These are phyloP conservation scores for Rhizopogon vesiculosus DNA, from an alignment of 768 basidiomycete genomes.

Conservation along the genomic window DNA sequence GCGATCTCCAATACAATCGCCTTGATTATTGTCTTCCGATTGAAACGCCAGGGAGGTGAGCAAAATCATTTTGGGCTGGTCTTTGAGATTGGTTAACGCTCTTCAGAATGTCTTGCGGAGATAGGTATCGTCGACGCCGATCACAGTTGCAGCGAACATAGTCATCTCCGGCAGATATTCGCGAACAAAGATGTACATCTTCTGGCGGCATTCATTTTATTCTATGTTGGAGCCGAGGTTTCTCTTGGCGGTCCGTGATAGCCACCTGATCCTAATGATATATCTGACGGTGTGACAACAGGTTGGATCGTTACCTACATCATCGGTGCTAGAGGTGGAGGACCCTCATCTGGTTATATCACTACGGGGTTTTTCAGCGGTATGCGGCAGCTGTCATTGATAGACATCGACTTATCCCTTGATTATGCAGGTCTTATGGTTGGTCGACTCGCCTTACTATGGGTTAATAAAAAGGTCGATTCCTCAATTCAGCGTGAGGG, in stretches of 20 bases:
- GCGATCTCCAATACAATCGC: conserved; percentile 50
- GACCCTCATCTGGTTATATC: conserved; percentile 42
- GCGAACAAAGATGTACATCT: conserved; percentile 50
- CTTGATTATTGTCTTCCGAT: conserved; percentile 56
- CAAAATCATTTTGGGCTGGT: not conserved
- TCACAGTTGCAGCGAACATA: conserved; percentile 27
- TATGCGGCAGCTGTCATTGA: conserved; percentile 13
- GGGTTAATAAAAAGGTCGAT: conserved; percentile 48
- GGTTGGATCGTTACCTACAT: conserved; percentile 72
- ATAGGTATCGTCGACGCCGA: conserved; percentile 47
- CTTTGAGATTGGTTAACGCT: not conserved
- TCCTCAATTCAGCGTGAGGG: not conserved
- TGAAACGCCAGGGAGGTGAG: conserved; percentile 66
- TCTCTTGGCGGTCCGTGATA: conserved; percentile 32
- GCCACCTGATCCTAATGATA: not conserved
- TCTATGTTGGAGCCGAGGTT: conserved; percentile 71
- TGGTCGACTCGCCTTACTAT: conserved; percentile 52
- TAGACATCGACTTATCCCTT: not conserved
- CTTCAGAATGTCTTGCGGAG: conserved; percentile 45
- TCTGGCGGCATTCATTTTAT: conserved; percentile 57
- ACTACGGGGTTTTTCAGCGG: conserved; percentile 57
- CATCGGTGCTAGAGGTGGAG: conserved; percentile 38
- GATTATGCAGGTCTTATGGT: conserved; percentile 42
- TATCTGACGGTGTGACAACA: conserved; percentile 11
- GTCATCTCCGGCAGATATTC: conserved; percentile 48